phyloP scores from a whole-genome alignment of 768 basidiomycete species.

The Butyriboletus loyo region DNA sequence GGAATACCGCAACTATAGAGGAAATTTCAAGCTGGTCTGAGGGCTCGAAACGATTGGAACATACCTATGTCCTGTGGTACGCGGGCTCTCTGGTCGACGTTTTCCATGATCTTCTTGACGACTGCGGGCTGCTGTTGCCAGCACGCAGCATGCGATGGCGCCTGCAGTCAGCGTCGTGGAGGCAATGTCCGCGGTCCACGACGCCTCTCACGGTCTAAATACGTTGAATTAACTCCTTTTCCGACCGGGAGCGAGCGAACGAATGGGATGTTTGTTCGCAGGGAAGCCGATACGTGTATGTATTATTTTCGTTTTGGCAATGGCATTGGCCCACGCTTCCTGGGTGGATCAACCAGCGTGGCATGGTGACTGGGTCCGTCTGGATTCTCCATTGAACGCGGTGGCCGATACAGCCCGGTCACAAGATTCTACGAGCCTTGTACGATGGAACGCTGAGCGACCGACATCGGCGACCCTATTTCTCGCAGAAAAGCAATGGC shows the following conservation, averaged over 20 bases:
- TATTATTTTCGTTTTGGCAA: too few species aligned
- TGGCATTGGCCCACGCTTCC: background rate
- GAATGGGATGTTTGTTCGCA: too few species aligned
- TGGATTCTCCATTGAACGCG: slow-evolving; percentile 7
- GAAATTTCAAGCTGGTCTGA: background rate
- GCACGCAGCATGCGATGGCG: slow-evolving; percentile 18
- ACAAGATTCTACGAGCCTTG: background rate
- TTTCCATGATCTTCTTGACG: slow-evolving; percentile 23
- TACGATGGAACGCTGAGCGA: background rate
- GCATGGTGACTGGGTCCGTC: too few species aligned
- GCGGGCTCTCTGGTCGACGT: slow-evolving; percentile 30
- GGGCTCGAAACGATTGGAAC: slow-evolving; percentile 7
- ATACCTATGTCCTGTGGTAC: slow-evolving; percentile 55
- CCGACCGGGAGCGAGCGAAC: too few species aligned
- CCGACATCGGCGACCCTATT: background rate
- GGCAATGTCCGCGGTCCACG: slow-evolving; percentile 18
- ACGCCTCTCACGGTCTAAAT: slow-evolving; percentile 28
- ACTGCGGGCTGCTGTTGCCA: slow-evolving; percentile 22
- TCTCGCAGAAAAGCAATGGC: background rate
- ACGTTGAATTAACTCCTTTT: slow-evolving; percentile 19
- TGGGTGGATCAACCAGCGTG: slow-evolving; percentile 6
- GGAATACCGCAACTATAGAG: slow-evolving; percentile 71
- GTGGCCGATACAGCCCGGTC: background rate
- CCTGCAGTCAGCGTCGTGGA: slow-evolving; percentile 18
- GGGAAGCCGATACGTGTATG: too few species aligned